Conservation (phyloP, 192 early-diverging fungal species). For the Backusella luteola region DNA sequence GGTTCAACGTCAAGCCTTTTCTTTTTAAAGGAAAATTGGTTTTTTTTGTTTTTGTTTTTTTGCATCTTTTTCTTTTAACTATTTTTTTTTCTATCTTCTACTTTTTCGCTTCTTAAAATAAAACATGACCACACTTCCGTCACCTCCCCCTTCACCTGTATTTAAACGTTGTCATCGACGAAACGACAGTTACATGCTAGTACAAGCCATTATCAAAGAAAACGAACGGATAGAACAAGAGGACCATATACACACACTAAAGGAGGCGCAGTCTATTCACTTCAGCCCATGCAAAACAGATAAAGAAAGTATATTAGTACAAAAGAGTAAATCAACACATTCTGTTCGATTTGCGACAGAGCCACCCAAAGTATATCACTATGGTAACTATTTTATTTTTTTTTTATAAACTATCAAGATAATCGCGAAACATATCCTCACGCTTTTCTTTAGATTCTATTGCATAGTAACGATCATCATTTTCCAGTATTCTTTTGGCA, state of each 20-base stretch:
- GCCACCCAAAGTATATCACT: slow-evolving; percentile 19
- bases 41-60: neutral
- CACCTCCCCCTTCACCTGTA: slow-evolving; percentile 11
- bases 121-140: slow-evolving; percentile 1
- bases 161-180: slow-evolving; percentile 2
- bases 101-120: neutral
- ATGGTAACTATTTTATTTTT: neutral
- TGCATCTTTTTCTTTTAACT: neutral
- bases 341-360: slow-evolving; percentile 20
- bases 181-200: slow-evolving; percentile 1
- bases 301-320: neutral
- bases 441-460: slow-evolving; percentile 60
- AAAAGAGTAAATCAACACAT: neutral
- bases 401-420: slow-evolving; percentile 34
- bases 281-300: neutral
- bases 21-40: neutral
- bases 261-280: neutral
- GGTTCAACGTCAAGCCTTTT: neutral
- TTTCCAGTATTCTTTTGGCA: slow-evolving; percentile 62
- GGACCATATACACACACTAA: neutral
- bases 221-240: neutral
- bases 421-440: slow-evolving; percentile 72
- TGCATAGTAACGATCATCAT: slow-evolving; percentile 63
- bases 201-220: slow-evolving; percentile 14
- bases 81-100: neutral